Conservation (phyloP, 2,329 filamentous ascomycete genomes). For the Ascochyta lentis region DNA sequence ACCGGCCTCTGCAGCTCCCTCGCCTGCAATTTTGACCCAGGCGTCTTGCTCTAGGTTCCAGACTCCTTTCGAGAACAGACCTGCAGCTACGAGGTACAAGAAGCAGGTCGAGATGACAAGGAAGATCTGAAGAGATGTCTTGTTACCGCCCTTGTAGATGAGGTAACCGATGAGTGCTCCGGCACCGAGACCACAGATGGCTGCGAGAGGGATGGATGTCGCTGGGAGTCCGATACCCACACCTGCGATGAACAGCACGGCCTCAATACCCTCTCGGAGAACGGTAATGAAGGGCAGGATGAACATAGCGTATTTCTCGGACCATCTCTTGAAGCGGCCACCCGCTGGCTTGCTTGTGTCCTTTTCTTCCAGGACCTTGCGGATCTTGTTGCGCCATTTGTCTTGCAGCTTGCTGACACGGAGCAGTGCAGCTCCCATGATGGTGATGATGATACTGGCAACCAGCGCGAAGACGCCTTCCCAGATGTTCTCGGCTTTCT, state of each 20-base stretch:
- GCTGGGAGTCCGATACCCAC: constrained; percentile 80
- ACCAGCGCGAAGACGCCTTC: constrained; percentile 80
- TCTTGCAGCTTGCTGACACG: constrained; percentile 83
- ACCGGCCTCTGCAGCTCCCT: constrained; percentile 68
- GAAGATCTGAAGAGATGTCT: constrained; percentile 75
- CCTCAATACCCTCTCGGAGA: constrained; percentile 85
- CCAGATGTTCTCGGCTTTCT: constrained; percentile 75
- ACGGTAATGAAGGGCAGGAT: constrained; percentile 85
- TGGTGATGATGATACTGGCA: constrained; percentile 78
- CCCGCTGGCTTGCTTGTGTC: constrained; percentile 50
- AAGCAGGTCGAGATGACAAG: constrained; percentile 83
- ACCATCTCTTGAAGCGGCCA: constrained; percentile 65
- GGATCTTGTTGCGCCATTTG: constrained; percentile 87
- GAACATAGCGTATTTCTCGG: constrained; percentile 86
- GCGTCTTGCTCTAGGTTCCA: constrained; percentile 75
- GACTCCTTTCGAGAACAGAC: constrained; percentile 77
- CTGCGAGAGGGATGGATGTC: constrained; percentile 77
- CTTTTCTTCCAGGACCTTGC: constrained; percentile 68
- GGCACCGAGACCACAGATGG: constrained; percentile 72
- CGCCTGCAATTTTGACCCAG: constrained; percentile 71
- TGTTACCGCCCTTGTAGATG: constrained; percentile 76
- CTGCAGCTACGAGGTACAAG: constrained; percentile 82
- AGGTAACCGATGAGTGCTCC: constrained; percentile 73
- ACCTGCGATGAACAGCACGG: constrained; percentile 84
- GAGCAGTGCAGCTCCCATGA: constrained; percentile 81